phyloP scores from a whole-genome alignment of 2,329 filamentous ascomycete genomes.

The Aspergillus udagawae region DNA sequence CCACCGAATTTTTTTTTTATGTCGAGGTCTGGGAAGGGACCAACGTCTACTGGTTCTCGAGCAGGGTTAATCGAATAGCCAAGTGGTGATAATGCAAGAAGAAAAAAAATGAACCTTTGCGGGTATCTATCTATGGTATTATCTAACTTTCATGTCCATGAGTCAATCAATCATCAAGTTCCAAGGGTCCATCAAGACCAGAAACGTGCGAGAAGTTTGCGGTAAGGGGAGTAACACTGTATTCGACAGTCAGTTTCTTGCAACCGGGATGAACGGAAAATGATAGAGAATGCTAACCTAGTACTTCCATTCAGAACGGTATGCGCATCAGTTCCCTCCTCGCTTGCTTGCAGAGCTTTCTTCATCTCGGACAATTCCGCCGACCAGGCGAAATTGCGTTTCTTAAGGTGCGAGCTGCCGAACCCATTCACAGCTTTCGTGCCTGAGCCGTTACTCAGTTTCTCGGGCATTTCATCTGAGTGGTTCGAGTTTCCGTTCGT shows the following conservation, averaged over 20 bases:
- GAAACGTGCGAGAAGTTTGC: conserved; percentile 84
- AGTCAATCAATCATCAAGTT: conserved; percentile 48
- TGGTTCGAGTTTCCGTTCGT: conserved; percentile 34
- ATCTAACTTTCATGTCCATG: neutral
- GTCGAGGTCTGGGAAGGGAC: neutral
- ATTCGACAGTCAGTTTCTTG: conserved; percentile 3
- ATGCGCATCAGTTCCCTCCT: conserved; percentile 84
- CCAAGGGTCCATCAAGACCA: conserved; percentile 62
- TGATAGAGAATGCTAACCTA: conserved; percentile 50
- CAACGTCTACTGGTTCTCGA: neutral
- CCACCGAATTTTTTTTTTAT: neutral
- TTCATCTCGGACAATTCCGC: conserved; percentile 81
- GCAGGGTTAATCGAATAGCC: neutral
- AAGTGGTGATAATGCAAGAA: neutral
- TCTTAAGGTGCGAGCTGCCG: conserved; percentile 48
- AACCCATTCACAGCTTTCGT: conserved; percentile 15
- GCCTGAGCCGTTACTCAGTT: neutral
- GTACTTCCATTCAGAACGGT: conserved; percentile 78
- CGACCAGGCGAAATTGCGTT: conserved; percentile 88
- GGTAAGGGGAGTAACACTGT: conserved; percentile 77
- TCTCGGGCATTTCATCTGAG: neutral
- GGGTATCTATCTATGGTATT: conserved; percentile 21
- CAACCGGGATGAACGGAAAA: neutral
- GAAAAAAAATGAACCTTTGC: conserved; percentile 15
- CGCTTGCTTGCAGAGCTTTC: conserved; percentile 69